Conservation (phyloP, 108 stramenopile genomes). For the Nitzschia sp. region DNA sequence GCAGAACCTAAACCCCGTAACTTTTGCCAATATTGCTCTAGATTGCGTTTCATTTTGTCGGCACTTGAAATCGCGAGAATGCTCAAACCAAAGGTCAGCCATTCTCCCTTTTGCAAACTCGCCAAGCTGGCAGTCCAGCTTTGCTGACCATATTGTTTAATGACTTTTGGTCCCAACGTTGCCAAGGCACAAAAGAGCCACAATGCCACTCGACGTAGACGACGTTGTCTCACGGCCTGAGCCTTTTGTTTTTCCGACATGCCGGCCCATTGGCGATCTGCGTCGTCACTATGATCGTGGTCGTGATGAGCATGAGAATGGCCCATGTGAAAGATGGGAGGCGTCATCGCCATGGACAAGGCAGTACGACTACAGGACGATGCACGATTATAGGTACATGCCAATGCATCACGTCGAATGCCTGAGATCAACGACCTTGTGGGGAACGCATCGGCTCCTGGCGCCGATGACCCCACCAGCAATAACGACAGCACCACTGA, state of each 20-base stretch:
- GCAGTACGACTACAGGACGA: too few relatives aligned
- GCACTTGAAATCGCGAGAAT: conserved; percentile 19
- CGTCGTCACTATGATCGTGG: conserved; percentile 11
- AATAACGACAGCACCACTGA: too few relatives aligned
- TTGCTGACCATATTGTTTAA: not conserved
- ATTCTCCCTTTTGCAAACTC: conserved; percentile 23
- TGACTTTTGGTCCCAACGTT: conserved; percentile 46
- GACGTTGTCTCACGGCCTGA: conserved; percentile 11
- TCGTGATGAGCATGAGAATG: conserved; percentile 55
- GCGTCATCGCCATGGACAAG: not conserved
- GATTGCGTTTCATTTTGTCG: conserved; percentile 9
- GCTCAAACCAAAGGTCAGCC: conserved; percentile 27
- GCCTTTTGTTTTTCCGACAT: not conserved
- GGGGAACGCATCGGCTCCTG: too few relatives aligned
- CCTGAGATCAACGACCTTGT: too few relatives aligned
- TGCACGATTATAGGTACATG: too few relatives aligned
- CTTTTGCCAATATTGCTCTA: conserved; percentile 12
- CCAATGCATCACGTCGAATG: too few relatives aligned
- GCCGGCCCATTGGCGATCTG: not conserved
- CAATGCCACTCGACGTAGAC: conserved; percentile 48
- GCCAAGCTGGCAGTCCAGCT: not conserved
- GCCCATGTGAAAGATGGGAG: conserved; percentile 47
- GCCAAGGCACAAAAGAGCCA: conserved; percentile 55
- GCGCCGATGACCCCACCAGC: too few relatives aligned
- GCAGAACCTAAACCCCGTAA: conserved; percentile 12